A percentile compares a stretch with the other conserved stretches of the same genome.
These are phyloP conservation scores for Knufia petricola DNA, from an alignment of 2,329 filamentous ascomycete genomes.

Conservation along the genomic window DNA sequence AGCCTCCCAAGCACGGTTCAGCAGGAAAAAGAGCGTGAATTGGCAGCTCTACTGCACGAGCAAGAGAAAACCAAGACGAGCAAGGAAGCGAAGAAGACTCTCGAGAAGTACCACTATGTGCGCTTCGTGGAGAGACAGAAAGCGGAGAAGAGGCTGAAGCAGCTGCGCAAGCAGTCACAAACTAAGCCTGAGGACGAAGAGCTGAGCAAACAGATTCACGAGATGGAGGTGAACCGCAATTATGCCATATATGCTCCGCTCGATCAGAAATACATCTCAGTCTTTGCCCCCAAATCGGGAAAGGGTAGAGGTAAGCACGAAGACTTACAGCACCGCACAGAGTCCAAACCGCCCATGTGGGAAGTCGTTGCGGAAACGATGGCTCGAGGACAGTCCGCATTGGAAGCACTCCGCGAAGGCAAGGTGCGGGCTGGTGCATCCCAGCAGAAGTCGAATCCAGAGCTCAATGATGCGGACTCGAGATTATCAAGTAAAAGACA, in stretches of 20 bases:
- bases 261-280: slow-evolving; percentile 48
- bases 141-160: slow-evolving; percentile 39
- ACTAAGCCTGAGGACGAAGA: slow-evolving; percentile 19
- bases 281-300: slow-evolving; percentile 34
- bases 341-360: slow-evolving; percentile 35
- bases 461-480: background rate
- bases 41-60: slow-evolving; percentile 48
- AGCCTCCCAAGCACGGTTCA: slow-evolving; percentile 47
- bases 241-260: slow-evolving; percentile 55
- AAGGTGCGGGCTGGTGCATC: slow-evolving; percentile 16
- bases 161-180: slow-evolving; percentile 25
- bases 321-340: background rate
- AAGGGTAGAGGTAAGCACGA: slow-evolving; percentile 25
- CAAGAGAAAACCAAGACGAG: slow-evolving; percentile 41
- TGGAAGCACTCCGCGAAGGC: slow-evolving; percentile 35
- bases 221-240: slow-evolving; percentile 49
- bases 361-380: slow-evolving; percentile 36
- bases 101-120: slow-evolving; percentile 56
- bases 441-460: background rate
- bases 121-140: slow-evolving; percentile 49
- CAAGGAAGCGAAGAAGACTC: slow-evolving; percentile 45
- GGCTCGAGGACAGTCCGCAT: slow-evolving; percentile 29
- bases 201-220: slow-evolving; percentile 30
- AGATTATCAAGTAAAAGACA: background rate
- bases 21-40: slow-evolving; percentile 50